A percentile compares a stretch with the other conserved stretches of the same genome.
Conservation (phyloP, 495 filamentous ascomycete species). For the Lophiotrema nucula region DNA sequence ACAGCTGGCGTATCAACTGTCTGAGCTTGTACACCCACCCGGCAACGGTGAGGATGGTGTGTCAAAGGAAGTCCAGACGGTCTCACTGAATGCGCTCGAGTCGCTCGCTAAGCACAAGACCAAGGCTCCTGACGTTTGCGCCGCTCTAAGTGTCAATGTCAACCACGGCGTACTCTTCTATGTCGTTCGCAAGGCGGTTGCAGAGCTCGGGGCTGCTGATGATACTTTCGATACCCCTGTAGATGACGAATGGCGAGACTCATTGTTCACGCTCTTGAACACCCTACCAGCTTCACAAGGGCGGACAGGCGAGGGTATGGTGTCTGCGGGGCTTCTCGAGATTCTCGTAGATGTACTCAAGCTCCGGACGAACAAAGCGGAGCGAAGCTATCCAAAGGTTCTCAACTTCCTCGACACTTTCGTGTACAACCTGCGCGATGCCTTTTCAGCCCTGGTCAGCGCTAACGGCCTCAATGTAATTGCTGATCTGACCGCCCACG, state of each 20-base stretch:
- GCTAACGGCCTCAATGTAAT: constrained; percentile 83
- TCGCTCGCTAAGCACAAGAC: constrained; percentile 73
- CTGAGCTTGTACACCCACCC: constrained; percentile 79
- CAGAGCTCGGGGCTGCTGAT: constrained; percentile 62
- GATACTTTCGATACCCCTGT: constrained; percentile 57
- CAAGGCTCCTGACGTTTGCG: constrained; percentile 75
- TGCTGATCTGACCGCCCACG: constrained; percentile 75
- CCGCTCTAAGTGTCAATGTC: constrained; percentile 85
- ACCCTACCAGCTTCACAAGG: constrained; percentile 69
- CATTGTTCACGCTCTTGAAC: constrained; percentile 75
- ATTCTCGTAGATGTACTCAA: constrained; percentile 87
- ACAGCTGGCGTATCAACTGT: constrained; percentile 88
- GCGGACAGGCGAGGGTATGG: constrained; percentile 69
- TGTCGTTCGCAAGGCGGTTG: constrained; percentile 82
- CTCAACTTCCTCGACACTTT: constrained; percentile 83
- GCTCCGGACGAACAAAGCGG: constrained; percentile 76
- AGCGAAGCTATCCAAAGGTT: constrained; percentile 74
- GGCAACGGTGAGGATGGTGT: constrained; percentile 64
- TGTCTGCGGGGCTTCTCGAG: constrained; percentile 82
- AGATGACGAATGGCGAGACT: constrained; percentile 84
- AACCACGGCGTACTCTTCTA: constrained; percentile 97
- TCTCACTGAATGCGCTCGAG: constrained; percentile 77
- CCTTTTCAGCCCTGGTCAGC: constrained; percentile 73
- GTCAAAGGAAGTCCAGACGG: constrained; percentile 74
- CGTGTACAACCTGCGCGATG: constrained; percentile 75